Percentiles rank a stretch among this genome's conserved stretches.
Evolutionary conservation across 2,329 filamentous ascomycete genomes (phyloP).

Genomic region (Botrytis cinerea): DNA sequence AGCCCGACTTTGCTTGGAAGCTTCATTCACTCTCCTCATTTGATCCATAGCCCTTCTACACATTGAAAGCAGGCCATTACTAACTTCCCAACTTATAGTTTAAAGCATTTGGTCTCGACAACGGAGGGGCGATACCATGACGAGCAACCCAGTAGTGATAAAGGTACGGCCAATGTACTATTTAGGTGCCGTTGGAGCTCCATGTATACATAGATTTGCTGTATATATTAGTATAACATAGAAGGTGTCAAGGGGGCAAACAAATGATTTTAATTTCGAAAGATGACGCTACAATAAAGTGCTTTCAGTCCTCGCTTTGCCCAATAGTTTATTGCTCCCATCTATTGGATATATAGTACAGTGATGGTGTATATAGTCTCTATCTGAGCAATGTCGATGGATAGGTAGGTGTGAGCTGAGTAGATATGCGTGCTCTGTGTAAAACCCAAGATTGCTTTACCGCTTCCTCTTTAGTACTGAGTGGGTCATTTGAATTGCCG

Average conservation of each 20-base stretch:
- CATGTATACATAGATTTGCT: neutral
- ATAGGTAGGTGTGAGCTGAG: neutral
- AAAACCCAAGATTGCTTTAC: neutral
- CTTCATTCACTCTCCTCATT: neutral
- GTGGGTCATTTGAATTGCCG: neutral
- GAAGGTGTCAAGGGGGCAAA: neutral
- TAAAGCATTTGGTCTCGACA: constrained; percentile 59
- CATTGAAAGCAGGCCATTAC: neutral
- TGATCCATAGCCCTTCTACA: neutral
- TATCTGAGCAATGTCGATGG: neutral
- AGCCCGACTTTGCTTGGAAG: neutral
- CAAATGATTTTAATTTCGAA: neutral
- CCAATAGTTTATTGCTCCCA: neutral
- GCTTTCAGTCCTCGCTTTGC: neutral
- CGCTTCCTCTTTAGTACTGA: neutral
- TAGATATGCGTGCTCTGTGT: neutral
- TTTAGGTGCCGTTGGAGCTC: neutral
- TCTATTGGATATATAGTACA: neutral
- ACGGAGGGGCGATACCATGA: constrained; percentile 31
- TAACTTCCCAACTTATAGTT: constrained; percentile 37
- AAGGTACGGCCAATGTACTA: neutral
- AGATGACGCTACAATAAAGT: neutral
- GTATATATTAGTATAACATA: neutral
- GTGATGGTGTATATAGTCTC: neutral
- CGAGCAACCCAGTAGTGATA: neutral